Conservation (phyloP, 139 green algal genomes). For the Coelastrella sp. region DNA sequence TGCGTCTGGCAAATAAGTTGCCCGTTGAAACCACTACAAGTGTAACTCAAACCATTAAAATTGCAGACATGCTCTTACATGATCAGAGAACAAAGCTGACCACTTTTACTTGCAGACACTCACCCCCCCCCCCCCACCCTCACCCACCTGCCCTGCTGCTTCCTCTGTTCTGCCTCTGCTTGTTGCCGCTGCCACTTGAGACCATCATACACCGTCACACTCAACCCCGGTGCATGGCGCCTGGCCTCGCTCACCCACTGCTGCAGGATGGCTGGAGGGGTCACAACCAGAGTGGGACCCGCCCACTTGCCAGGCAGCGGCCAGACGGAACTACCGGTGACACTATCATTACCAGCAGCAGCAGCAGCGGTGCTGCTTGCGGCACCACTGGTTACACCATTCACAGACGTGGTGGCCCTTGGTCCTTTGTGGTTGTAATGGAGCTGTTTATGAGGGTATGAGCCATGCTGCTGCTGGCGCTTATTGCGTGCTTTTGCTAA, state of each 20-base stretch:
- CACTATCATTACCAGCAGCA: background rate
- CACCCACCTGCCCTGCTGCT: constrained; percentile 19
- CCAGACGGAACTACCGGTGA: background rate
- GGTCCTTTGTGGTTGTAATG: background rate
- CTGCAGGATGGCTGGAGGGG: constrained; percentile 60
- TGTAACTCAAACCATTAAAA: too few species aligned
- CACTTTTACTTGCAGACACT: too few species aligned
- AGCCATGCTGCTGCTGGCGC: background rate
- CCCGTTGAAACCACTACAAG: too few species aligned
- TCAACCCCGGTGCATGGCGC: background rate
- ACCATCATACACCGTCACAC: constrained; percentile 65
- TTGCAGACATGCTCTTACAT: too few species aligned
- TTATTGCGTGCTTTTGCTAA: background rate
- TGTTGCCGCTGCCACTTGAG: constrained; percentile 53
- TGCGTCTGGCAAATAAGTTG: too few species aligned
- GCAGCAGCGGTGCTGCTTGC: too few species aligned
- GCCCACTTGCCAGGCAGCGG: constrained; percentile 1
- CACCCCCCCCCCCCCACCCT: too few species aligned
- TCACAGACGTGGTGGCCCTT: too few species aligned
- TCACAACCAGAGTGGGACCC: constrained; percentile 65
- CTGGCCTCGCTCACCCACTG: constrained; percentile 59
- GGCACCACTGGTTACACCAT: too few species aligned
- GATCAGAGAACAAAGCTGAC: too few species aligned
- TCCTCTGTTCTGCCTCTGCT: constrained; percentile 3
- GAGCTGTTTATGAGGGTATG: background rate